Conservation (phyloP, 2,329 filamentous ascomycete genomes). For the Ophiostoma sp. region DNA sequence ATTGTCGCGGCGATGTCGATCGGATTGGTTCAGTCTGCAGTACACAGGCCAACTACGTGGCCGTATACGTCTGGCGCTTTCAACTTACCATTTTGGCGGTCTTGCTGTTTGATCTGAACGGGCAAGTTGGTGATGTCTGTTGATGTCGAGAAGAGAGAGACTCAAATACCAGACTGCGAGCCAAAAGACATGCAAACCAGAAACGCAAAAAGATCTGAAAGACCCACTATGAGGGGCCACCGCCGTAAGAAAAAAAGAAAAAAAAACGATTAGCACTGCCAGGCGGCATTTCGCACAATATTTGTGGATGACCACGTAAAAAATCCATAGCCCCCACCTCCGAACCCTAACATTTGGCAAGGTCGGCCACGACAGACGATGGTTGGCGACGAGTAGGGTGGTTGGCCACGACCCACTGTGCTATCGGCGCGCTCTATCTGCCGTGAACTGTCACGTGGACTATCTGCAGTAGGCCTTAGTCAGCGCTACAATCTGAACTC, state of each 20-base stretch:
- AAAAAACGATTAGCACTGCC: conserved; percentile 28
- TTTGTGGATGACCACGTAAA: conserved; percentile 35
- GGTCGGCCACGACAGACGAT: conserved; percentile 33
- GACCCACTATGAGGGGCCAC: conserved; percentile 12
- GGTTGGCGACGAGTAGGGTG: conserved; percentile 17
- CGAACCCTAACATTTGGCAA: conserved; percentile 32
- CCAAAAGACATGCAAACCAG: conserved; percentile 24
- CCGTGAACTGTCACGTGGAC: conserved; percentile 13
- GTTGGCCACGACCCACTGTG: conserved; percentile 15
- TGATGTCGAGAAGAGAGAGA: conserved; percentile 35
- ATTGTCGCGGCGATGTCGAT: conserved; percentile 9
- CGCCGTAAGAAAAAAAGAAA: conserved; percentile 20
- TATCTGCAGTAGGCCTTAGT: background rate
- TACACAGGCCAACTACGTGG: background rate
- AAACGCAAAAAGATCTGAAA: conserved; percentile 26
- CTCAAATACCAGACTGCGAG: conserved; percentile 5
- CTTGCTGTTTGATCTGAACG: conserved; percentile 39
- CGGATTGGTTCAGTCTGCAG: conserved; percentile 14
- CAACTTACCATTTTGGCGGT: conserved; percentile 66
- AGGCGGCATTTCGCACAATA: conserved; percentile 28
- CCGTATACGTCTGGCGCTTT: conserved; percentile 24
- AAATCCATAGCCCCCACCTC: conserved; percentile 30
- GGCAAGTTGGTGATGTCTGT: conserved; percentile 31
- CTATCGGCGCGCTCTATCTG: background rate
- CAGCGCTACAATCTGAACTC: background rate